Conservation (phyloP, 305 asterid species). For the Rubia tinctorum region DNA sequence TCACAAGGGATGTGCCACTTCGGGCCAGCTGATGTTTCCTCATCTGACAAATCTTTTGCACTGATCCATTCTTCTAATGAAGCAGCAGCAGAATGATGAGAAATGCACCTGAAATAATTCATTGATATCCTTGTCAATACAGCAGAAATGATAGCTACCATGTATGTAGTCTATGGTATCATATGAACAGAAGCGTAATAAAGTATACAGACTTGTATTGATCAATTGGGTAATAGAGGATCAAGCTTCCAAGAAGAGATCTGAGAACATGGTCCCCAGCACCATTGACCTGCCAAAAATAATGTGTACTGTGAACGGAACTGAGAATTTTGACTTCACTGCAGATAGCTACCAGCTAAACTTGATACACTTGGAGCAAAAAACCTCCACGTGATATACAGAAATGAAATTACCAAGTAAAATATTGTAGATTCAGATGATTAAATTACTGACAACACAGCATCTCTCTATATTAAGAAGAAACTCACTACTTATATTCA, state of each 20-base stretch:
- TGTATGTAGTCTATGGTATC: slow-evolving; percentile 3
- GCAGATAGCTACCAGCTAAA: neutral
- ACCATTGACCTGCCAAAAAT: slow-evolving; percentile 83
- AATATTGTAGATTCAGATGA: neutral
- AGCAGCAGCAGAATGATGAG: slow-evolving; percentile 53
- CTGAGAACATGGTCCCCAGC: slow-evolving; percentile 97
- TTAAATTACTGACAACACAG: neutral
- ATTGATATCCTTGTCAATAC: slow-evolving; percentile 13
- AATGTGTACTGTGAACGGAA: neutral
- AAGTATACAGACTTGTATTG: slow-evolving; percentile 66
- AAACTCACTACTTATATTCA: neutral
- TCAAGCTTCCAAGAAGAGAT: slow-evolving; percentile 94
- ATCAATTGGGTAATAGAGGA: slow-evolving; percentile 84
- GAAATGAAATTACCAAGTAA: neutral
- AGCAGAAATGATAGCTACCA: slow-evolving; percentile 12
- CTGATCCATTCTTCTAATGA: slow-evolving; percentile 92
- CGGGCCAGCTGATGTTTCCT: slow-evolving; percentile 54
- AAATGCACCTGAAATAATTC: slow-evolving; percentile 60
- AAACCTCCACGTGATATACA: neutral
- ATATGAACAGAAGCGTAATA: neutral
- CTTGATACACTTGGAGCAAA: neutral
- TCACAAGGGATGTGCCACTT: slow-evolving; percentile 88
- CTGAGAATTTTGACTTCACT: neutral
- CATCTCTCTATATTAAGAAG: neutral
- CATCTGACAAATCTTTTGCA: slow-evolving; percentile 58